These are phyloP conservation scores for Fusarium sp. DNA, from an alignment of 2,329 filamentous ascomycete genomes.

Conservation along the genomic window DNA sequence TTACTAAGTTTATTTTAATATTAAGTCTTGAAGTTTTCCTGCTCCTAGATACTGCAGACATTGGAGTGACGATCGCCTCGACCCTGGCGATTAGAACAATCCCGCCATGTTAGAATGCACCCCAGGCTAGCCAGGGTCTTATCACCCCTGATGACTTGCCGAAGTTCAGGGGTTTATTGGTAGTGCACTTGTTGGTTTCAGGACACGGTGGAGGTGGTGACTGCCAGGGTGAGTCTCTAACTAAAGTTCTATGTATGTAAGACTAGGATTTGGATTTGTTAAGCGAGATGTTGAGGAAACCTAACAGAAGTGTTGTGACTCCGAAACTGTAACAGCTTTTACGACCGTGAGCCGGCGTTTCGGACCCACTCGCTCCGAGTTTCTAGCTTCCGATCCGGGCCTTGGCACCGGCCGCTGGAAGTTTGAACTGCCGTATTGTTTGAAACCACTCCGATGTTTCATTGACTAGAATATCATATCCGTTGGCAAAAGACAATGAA, in stretches of 20 bases:
- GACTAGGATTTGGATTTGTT: background rate
- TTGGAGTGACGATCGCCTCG: background rate
- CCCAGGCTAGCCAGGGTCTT: background rate
- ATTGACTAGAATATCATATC: background rate
- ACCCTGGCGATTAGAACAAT: background rate
- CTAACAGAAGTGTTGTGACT: background rate
- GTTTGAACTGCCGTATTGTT: background rate
- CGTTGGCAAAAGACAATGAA: background rate
- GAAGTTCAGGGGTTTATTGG: constrained; percentile 7
- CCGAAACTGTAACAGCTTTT: background rate
- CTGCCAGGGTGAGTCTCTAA: constrained; percentile 13
- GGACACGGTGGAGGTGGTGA: constrained; percentile 25
- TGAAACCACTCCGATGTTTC: background rate
- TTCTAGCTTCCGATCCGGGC: background rate
- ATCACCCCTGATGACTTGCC: constrained; percentile 6
- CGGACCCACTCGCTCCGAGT: constrained; percentile 5
- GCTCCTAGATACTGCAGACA: background rate
- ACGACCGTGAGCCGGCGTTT: background rate
- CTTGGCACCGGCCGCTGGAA: background rate
- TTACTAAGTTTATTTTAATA: background rate
- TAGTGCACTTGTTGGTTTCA: constrained; percentile 19
- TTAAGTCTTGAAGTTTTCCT: background rate
- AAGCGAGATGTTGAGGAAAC: background rate
- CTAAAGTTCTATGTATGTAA: background rate
- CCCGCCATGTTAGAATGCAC: background rate